phyloP scores from a whole-genome alignment of 2,329 filamentous ascomycete genomes.

The Colletotrichum karsti region DNA sequence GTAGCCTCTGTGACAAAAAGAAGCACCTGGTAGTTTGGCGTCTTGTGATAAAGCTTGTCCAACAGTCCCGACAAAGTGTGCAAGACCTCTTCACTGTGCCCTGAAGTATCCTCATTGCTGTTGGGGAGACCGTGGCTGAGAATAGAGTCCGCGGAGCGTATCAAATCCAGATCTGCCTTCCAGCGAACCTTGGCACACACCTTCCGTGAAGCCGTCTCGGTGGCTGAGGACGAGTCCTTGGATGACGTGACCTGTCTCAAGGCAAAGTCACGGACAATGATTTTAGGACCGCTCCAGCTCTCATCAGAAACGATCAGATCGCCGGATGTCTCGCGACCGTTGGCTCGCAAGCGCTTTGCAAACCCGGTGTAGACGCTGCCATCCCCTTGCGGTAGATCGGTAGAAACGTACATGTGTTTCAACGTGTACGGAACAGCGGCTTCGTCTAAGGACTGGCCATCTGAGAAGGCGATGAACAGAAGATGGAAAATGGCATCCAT shows the following conservation, averaged over 20 bases:
- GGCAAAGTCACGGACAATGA: constrained; percentile 17
- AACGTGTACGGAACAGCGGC: constrained; percentile 13
- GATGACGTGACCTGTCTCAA: constrained; percentile 25
- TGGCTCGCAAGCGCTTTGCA: background rate
- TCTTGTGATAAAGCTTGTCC: background rate
- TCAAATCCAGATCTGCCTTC: constrained; percentile 2
- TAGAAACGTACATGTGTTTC: background rate
- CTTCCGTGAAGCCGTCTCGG: background rate
- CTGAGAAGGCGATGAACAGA: constrained; percentile 18
- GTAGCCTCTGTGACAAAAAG: background rate
- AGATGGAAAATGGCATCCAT: constrained; percentile 37
- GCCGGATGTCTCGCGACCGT: constrained; percentile 8
- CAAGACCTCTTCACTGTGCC: background rate
- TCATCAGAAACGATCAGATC: constrained; percentile 20
- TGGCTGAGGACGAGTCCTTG: background rate
- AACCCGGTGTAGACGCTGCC: background rate
- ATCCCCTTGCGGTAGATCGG: background rate
- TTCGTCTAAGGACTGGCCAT: background rate
- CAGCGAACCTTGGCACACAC: constrained; percentile 5
- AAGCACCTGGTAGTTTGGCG: background rate
- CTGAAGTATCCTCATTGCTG: too few relatives aligned
- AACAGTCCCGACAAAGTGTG: background rate
- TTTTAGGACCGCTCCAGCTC: constrained; percentile 14
- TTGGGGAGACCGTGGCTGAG: too few relatives aligned
- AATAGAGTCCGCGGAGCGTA: background rate